Evolutionary conservation across 2,329 filamentous ascomycete species (phyloP).

Genomic region (Bipolaris bicolor): DNA sequence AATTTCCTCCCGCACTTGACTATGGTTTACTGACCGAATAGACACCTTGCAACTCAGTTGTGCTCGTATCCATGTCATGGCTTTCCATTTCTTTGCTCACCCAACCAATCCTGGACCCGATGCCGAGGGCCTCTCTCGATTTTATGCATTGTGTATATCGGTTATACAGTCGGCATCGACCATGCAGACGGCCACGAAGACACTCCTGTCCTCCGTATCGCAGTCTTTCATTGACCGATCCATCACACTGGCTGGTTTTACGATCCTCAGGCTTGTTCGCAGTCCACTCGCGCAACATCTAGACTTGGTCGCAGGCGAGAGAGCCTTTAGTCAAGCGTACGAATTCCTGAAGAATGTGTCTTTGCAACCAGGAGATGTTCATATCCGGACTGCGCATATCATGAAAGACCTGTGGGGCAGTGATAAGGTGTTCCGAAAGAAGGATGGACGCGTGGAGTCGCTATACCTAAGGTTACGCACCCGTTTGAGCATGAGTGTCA

Average conservation of each 20-base stretch:
- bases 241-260: constrained; percentile 41
- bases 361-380: constrained; percentile 43
- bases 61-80: constrained; percentile 43
- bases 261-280: constrained; percentile 40
- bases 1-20: background rate
- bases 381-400: constrained; percentile 37
- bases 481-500: constrained; percentile 47
- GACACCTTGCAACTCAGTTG: constrained; percentile 45
- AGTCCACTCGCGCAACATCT: constrained; percentile 41
- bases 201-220: constrained; percentile 35
- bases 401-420: constrained; percentile 47
- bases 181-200: constrained; percentile 30
- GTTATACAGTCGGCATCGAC: constrained; percentile 35
- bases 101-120: constrained; percentile 35
- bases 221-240: constrained; percentile 46
- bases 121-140: constrained; percentile 35
- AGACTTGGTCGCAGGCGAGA: constrained; percentile 43
- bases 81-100: constrained; percentile 47
- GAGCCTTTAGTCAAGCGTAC: constrained; percentile 40
- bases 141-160: constrained; percentile 44
- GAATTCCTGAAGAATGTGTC: constrained; percentile 44
- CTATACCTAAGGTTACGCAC: constrained; percentile 42
- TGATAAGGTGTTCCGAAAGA: constrained; percentile 40
- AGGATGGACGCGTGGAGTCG: constrained; percentile 42
- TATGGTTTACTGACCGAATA: constrained; percentile 23